Percentiles rank a stretch among this genome's conserved stretches.
phyloP scores from a whole-genome alignment of 2,329 filamentous ascomycete genomes.

The Talaromyces funiculosus region DNA sequence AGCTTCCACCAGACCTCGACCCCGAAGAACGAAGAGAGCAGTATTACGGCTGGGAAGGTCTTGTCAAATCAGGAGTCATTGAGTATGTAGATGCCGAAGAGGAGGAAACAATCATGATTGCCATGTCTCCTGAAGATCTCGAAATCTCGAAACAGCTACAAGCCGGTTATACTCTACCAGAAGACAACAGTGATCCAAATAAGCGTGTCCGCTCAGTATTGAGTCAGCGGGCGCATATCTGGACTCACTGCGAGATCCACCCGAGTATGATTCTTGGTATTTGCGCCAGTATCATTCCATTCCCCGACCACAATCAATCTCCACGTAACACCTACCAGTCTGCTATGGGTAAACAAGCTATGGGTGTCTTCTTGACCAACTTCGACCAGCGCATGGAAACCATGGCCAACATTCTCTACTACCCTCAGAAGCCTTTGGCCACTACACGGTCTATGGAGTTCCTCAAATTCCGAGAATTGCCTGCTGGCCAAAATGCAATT shows the following conservation, averaged over 20 bases:
- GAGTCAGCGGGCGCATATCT: conserved; percentile 81
- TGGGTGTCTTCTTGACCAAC: conserved; percentile 98
- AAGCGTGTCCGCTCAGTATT: conserved; percentile 82
- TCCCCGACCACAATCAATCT: conserved; percentile 97
- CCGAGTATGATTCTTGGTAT: conserved; percentile 98
- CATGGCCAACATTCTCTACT: conserved; percentile 98
- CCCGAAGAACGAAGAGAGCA: conserved; percentile 53
- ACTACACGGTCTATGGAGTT: conserved; percentile 98
- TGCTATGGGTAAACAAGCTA: conserved; percentile 99
- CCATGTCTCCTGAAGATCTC: conserved; percentile 95
- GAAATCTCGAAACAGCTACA: conserved; percentile 69
- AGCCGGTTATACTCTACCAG: conserved; percentile 54
- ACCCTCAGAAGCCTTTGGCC: conserved; percentile 93
- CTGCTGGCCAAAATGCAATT: conserved; percentile 95
- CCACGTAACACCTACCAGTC: conserved; percentile 99
- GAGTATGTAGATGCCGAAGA: conserved; percentile 98
- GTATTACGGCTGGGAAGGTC: conserved; percentile 81
- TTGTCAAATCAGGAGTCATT: conserved; percentile 78
- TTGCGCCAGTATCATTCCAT: conserved; percentile 98
- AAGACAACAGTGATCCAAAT: conserved; percentile 67
- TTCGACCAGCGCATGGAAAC: conserved; percentile 97
- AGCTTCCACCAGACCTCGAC: conserved; percentile 56
- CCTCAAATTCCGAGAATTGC: conserved; percentile 93
- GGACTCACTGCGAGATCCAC: conserved; percentile 98
- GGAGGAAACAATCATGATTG: conserved; percentile 98